A percentile compares a stretch with the other conserved stretches of the same genome.
Conservation (phyloP, 495 filamentous ascomycete species). For the Penicillium cosmopolitanum region DNA sequence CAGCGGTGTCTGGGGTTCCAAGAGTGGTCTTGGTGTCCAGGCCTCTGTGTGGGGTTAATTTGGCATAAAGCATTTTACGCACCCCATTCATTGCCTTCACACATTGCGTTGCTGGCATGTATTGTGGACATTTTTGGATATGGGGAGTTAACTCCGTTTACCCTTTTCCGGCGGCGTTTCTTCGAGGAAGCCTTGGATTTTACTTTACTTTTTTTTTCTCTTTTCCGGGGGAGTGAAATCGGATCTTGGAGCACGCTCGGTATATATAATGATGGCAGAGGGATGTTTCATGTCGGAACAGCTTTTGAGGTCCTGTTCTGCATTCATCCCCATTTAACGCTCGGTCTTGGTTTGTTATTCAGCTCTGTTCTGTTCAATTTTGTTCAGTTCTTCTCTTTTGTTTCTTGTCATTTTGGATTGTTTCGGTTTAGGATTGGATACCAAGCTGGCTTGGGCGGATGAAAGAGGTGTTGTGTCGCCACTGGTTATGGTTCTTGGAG, state of each 20-base stretch:
- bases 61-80: background rate
- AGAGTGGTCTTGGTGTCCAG: slow-evolving; percentile 69
- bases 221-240: slow-evolving; percentile 7
- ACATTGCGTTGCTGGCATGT: slow-evolving; percentile 18
- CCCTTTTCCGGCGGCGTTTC: slow-evolving; percentile 22
- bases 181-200: slow-evolving; percentile 16
- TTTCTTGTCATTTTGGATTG: slow-evolving; percentile 8
- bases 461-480: slow-evolving; percentile 4
- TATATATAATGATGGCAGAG: slow-evolving; percentile 21
- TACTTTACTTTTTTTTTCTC: slow-evolving; percentile 3
- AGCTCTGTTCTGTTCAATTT: no score
- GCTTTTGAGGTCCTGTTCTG: slow-evolving; percentile 18
- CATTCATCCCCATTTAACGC: no score
- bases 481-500: slow-evolving; percentile 12
- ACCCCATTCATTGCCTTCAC: slow-evolving; percentile 12
- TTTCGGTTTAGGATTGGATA: slow-evolving; percentile 14
- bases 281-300: background rate
- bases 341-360: no score
- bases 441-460: slow-evolving; percentile 22
- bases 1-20: slow-evolving; percentile 75
- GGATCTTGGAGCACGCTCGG: slow-evolving; percentile 13
- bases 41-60: slow-evolving; percentile 77
- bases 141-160: slow-evolving; percentile 6
- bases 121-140: slow-evolving; percentile 11
- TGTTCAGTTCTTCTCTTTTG: slow-evolving; percentile 20